A percentile compares a stretch with the other conserved stretches of the same genome.
Evolutionary conservation across 768 basidiomycete species (phyloP).

Genomic region (Hebeloma cylindrosporum): DNA sequence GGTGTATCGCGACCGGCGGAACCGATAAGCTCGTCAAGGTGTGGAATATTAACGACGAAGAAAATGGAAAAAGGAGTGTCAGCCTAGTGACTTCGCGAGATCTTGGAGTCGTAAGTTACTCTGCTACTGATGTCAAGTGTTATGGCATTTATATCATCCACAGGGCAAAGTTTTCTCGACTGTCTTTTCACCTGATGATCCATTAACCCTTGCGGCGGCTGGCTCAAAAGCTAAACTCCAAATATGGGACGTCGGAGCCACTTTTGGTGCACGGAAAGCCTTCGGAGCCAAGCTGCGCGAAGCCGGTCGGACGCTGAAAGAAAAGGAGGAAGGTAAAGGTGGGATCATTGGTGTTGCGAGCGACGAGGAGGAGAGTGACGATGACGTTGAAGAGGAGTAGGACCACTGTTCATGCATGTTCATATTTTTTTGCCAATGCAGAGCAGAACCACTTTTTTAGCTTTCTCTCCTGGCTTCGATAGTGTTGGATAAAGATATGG

Average conservation of each 20-base stretch:
- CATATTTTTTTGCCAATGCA: no score
- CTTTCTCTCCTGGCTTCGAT: no score
- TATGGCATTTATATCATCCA: neutral
- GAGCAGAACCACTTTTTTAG: no score
- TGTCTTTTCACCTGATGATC: conserved; percentile 91
- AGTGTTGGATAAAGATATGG: neutral
- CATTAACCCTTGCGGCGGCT: conserved; percentile 89
- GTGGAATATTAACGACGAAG: conserved; percentile 84
- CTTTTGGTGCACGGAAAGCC: conserved; percentile 76
- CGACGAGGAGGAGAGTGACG: conserved; percentile 70
- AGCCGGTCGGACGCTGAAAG: conserved; percentile 67
- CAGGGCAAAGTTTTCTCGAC: conserved; percentile 97
- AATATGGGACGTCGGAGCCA: conserved; percentile 92
- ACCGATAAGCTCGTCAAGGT: conserved; percentile 94
- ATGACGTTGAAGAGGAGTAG: conserved; percentile 37
- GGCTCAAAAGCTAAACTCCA: conserved; percentile 94
- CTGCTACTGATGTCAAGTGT: no score
- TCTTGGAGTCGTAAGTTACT: conserved; percentile 85
- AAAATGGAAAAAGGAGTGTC: conserved; percentile 61
- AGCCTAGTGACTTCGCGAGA: conserved; percentile 86
- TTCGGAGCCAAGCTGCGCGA: conserved; percentile 77
- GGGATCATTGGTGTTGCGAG: conserved; percentile 69
- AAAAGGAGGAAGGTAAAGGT: conserved; percentile 49
- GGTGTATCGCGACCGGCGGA: conserved; percentile 92
- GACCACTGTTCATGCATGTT: neutral